These are phyloP conservation scores for Sophora flavescens DNA, from an alignment of 306 rosid species.

Conservation along the genomic window DNA sequence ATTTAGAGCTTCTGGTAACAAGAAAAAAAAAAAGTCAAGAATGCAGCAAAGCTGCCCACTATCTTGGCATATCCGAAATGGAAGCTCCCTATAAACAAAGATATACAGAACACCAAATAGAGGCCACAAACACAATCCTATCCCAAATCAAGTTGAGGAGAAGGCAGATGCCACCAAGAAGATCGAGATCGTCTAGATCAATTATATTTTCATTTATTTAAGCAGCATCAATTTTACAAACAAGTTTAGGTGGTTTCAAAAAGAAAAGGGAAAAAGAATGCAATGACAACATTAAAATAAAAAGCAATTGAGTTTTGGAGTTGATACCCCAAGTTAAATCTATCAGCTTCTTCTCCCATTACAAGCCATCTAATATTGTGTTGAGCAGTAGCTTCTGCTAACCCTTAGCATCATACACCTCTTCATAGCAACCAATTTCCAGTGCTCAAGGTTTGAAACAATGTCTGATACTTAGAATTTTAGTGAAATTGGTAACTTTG, in stretches of 20 bases:
- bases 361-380: conserved; percentile 81
- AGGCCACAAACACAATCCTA: conserved; percentile 15
- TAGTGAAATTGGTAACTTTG: too few relatives aligned
- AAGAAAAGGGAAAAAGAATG: conserved; percentile 30
- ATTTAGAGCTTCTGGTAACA: conserved; percentile 12
- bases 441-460: too few relatives aligned
- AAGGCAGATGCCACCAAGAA: background rate
- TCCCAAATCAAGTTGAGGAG: conserved; percentile 27
- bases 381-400: conserved; percentile 61
- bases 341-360: conserved; percentile 79
- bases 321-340: conserved; percentile 63
- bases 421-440: too few relatives aligned
- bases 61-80: conserved; percentile 24
- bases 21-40: background rate
- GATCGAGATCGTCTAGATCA: conserved; percentile 13
- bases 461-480: too few relatives aligned
- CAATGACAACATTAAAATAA: conserved; percentile 13
- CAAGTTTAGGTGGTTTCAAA: conserved; percentile 23
- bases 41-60: conserved; percentile 20
- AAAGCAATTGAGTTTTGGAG: conserved; percentile 33
- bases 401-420: too few relatives aligned
- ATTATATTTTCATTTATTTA: background rate
- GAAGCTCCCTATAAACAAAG: conserved; percentile 19
- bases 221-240: conserved; percentile 32
- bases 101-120: background rate